These are phyloP conservation scores for Debaryomyces robertsiae DNA, from an alignment of 1,139 yeast genomes.

Conservation along the genomic window DNA sequence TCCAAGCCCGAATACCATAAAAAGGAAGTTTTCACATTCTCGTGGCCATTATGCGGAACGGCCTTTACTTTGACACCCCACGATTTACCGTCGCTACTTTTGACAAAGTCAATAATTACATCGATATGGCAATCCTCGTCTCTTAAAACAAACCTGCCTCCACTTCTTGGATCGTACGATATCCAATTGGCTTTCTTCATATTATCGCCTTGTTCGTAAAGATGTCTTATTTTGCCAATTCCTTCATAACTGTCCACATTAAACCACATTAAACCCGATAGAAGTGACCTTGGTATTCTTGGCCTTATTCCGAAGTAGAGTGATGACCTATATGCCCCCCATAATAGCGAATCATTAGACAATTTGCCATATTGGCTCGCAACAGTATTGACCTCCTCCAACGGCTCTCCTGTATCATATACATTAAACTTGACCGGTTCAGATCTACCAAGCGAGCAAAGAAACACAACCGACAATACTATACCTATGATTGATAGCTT, in stretches of 20 bases:
- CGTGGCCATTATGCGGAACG: constrained; percentile 53
- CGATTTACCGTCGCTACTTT: constrained; percentile 66
- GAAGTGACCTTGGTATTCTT: constrained; percentile 69
- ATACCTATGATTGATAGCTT: constrained; percentile 2
- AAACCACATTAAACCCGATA: constrained; percentile 91
- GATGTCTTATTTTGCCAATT: constrained; percentile 68
- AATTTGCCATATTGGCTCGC: constrained; percentile 27
- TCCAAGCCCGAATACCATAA: constrained; percentile 80
- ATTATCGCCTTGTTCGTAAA: constrained; percentile 74
- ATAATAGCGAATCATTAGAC: constrained; percentile 45
- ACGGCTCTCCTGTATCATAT: constrained; percentile 13
- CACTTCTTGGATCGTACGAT: constrained; percentile 79
- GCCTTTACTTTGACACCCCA: constrained; percentile 81
- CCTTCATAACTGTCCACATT: constrained; percentile 63
- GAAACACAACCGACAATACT: not conserved
- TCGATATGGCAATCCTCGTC: constrained; percentile 68
- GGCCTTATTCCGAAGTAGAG: constrained; percentile 87
- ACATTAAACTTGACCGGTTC: constrained; percentile 21
- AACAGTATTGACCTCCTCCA: constrained; percentile 16
- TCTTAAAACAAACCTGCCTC: constrained; percentile 77
- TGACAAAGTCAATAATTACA: constrained; percentile 73
- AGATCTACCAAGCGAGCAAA: constrained; percentile 5
- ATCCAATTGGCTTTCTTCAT: constrained; percentile 84
- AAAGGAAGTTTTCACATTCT: constrained; percentile 57
- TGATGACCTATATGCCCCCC: constrained; percentile 96